A percentile compares a stretch with the other conserved stretches of the same genome.
Conservation (phyloP, 1,284 basidiomycete genomes). For the Naganishia sp. region DNA sequence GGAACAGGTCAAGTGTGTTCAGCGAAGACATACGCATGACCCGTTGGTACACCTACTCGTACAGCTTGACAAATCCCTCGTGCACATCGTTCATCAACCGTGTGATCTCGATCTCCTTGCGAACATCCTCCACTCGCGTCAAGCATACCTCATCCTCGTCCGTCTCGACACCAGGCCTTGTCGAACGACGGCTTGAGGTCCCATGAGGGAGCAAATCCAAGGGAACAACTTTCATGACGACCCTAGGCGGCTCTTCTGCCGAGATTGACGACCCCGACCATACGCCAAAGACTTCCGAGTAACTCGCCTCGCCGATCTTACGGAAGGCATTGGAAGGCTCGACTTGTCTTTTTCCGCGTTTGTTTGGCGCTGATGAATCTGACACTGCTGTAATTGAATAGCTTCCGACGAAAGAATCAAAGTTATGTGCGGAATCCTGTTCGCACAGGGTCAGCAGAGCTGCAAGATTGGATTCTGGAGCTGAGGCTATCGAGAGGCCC, state of each 20-base stretch:
- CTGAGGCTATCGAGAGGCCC: conserved; percentile 4
- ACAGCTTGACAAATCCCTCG: conserved; percentile 72
- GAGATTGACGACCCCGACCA: conserved; percentile 38
- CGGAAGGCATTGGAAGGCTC: conserved; percentile 50
- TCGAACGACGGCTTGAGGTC: neutral
- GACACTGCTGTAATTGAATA: neutral
- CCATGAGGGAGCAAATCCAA: conserved; percentile 44
- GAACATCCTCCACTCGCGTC: conserved; percentile 71
- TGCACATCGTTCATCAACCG: conserved; percentile 71
- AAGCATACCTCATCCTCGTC: conserved; percentile 56
- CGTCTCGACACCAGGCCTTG: neutral
- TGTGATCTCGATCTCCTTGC: conserved; percentile 86
- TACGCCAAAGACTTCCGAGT: conserved; percentile 93
- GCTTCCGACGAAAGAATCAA: conserved; percentile 14
- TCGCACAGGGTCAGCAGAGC: conserved; percentile 6
- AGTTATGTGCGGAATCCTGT: conserved; percentile 8
- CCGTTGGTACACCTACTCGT: conserved; percentile 57
- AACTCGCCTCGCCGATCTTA: conserved; percentile 95
- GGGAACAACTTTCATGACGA: conserved; percentile 85
- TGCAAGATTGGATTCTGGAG: too few species aligned
- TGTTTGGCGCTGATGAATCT: neutral
- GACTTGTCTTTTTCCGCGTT: conserved; percentile 4
- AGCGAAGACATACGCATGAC: neutral
- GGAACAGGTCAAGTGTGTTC: conserved; percentile 24
- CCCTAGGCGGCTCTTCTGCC: conserved; percentile 52